A percentile compares a stretch with the other conserved stretches of the same genome.
Conservation (phyloP, 139 green algal species). For the Microglena sp. region DNA sequence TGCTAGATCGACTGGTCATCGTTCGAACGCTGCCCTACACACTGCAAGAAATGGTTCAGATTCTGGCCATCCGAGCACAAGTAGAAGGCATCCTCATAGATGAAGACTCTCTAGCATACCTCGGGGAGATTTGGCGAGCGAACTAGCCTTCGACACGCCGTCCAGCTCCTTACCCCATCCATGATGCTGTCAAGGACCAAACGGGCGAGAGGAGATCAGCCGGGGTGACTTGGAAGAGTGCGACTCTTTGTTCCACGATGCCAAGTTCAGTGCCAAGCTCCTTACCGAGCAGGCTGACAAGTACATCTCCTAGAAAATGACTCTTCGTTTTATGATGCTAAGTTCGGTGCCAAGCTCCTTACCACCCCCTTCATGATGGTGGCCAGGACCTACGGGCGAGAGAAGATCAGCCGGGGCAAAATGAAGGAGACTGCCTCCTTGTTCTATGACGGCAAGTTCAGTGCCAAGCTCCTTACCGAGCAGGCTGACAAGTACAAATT, state of each 20-base stretch:
- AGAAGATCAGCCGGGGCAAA: constrained; percentile 34
- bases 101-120: constrained; percentile 70
- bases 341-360: no score
- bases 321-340: no score
- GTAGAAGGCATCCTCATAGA: constrained; percentile 90
- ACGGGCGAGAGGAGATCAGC: constrained; percentile 41
- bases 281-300: constrained; percentile 89
- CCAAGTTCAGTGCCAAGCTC: constrained; percentile 81
- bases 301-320: constrained; percentile 86
- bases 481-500: constrained; percentile 94
- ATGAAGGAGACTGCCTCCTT: constrained; percentile 70
- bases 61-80: constrained; percentile 82
- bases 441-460: constrained; percentile 91
- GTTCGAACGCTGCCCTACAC: constrained; percentile 95
- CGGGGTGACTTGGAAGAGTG: constrained; percentile 73
- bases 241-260: constrained; percentile 98
- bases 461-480: constrained; percentile 74
- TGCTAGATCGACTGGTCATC: constrained; percentile 97
- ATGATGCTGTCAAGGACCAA: constrained; percentile 68
- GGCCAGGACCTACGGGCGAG: constrained; percentile 51
- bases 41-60: constrained; percentile 78
- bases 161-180: constrained; percentile 89
- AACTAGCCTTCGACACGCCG: constrained; percentile 71
- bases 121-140: constrained; percentile 81
- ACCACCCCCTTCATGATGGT: constrained; percentile 65